These are phyloP conservation scores for Mortierella sp. DNA, from an alignment of 371 early-diverging fungal species.

Conservation along the genomic window DNA sequence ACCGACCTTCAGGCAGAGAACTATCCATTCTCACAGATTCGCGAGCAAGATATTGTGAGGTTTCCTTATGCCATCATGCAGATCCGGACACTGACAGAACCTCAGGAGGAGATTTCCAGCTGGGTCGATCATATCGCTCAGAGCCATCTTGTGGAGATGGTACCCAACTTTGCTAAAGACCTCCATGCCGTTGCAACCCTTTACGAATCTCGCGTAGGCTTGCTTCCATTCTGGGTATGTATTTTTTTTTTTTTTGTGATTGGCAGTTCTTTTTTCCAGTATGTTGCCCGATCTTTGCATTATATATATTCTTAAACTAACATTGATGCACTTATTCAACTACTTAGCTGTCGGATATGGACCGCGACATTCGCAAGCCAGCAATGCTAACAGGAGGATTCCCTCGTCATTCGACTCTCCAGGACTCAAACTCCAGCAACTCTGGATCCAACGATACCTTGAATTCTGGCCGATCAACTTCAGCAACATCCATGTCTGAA, in stretches of 20 bases:
- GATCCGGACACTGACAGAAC: constrained; percentile 83
- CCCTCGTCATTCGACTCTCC: constrained; percentile 14
- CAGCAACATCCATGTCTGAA: constrained; percentile 31
- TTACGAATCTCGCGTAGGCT: constrained; percentile 84
- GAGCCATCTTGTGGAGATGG: constrained; percentile 93
- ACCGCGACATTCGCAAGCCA: constrained; percentile 70
- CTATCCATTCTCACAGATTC: constrained; percentile 87
- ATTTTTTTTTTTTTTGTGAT: neutral
- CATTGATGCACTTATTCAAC: neutral
- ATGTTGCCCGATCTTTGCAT: too few relatives aligned
- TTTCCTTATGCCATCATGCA: constrained; percentile 99
- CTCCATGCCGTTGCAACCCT: constrained; percentile 95
- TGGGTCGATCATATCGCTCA: constrained; percentile 94
- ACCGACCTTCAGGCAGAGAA: constrained; percentile 83
- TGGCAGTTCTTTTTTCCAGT: neutral
- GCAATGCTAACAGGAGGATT: constrained; percentile 39
- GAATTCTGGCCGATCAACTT: constrained; percentile 29
- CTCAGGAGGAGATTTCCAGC: constrained; percentile 79
- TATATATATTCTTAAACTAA: neutral
- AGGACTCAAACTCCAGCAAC: constrained; percentile 41
- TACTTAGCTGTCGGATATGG: constrained; percentile 66
- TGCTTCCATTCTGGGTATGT: constrained; percentile 95
- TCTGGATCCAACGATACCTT: constrained; percentile 42
- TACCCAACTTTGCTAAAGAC: constrained; percentile 98
- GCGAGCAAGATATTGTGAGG: constrained; percentile 79